Evolutionary conservation across 768 basidiomycete genomes (phyloP).

Genomic region (Pulveroboletus frians): DNA sequence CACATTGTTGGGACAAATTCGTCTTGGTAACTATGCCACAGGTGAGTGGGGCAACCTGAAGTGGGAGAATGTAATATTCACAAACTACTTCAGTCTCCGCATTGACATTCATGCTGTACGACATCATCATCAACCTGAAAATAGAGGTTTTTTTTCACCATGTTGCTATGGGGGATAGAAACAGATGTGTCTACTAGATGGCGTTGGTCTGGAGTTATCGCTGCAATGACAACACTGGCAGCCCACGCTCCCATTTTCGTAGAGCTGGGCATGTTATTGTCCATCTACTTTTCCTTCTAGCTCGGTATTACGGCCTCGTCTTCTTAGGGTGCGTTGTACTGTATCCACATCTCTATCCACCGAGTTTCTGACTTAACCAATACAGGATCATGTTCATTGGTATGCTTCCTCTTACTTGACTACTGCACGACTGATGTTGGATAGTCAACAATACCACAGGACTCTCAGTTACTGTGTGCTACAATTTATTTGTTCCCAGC

Average conservation of each 20-base stretch:
- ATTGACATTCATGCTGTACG: constrained; percentile 16
- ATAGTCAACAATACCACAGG: constrained; percentile 20
- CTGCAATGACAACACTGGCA: neutral
- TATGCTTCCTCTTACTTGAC: neutral
- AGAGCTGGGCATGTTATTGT: constrained; percentile 9
- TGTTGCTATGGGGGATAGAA: neutral
- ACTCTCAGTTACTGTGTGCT: constrained; percentile 16
- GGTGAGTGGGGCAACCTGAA: neutral
- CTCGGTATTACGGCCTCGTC: constrained; percentile 24
- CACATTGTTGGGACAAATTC: constrained; percentile 10
- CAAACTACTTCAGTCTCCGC: constrained; percentile 10
- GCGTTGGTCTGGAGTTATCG: constrained; percentile 14
- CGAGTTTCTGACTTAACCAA: neutral
- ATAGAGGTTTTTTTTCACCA: constrained; percentile 9
- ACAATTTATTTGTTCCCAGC: neutral
- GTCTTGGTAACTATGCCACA: constrained; percentile 14
- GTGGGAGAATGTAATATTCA: neutral
- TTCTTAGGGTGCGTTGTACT: constrained; percentile 12
- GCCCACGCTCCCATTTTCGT: neutral
- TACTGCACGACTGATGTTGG: neutral
- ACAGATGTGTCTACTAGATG: constrained; percentile 3
- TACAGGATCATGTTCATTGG: constrained; percentile 14
- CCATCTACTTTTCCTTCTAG: constrained; percentile 17
- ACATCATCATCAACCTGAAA: constrained; percentile 18
- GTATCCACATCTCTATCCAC: neutral